These are phyloP conservation scores for Neurospora sublineolata DNA, from an alignment of 495 filamentous ascomycete species.

Conservation along the genomic window DNA sequence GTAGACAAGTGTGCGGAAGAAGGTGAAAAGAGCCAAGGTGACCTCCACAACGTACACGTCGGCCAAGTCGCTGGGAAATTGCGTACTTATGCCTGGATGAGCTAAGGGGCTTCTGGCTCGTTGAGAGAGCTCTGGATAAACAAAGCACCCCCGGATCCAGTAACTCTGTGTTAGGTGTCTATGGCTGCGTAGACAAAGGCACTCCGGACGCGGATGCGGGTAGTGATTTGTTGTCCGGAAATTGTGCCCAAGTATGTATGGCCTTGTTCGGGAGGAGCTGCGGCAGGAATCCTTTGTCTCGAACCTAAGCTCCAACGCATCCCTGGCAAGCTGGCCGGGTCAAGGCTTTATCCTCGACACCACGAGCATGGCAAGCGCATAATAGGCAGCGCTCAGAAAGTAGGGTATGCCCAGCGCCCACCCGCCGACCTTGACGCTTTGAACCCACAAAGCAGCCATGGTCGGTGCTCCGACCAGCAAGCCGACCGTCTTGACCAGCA, in stretches of 20 bases:
- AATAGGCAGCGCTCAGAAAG: constrained; percentile 25
- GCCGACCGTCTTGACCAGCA: constrained; percentile 34
- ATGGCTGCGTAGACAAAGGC: not conserved
- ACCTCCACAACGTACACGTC: not conserved
- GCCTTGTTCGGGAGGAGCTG: not conserved
- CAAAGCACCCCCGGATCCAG: not conserved
- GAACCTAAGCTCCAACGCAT: not conserved
- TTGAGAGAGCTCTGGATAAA: not conserved
- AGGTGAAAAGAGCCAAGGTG: not conserved
- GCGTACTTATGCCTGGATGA: not conserved
- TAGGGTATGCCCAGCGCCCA: constrained; percentile 21
- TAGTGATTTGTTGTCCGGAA: not conserved
- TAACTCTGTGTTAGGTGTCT: not conserved
- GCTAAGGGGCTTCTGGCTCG: not conserved
- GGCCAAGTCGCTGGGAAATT: not conserved
- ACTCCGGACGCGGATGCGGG: not conserved
- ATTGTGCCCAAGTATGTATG: not conserved
- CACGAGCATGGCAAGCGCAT: constrained; percentile 13
- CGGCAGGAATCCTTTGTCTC: not conserved
- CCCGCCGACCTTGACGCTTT: constrained; percentile 14
- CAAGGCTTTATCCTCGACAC: constrained; percentile 2
- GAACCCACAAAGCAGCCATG: constrained; percentile 31
- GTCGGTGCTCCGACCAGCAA: constrained; percentile 29
- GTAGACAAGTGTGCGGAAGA: not conserved
- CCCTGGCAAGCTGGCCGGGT: not conserved